Evolutionary conservation across 441 rosid species (phyloP), one percentile per base, ranked within the genome.

Genomic region (Gossypium lobatum): DNA sequence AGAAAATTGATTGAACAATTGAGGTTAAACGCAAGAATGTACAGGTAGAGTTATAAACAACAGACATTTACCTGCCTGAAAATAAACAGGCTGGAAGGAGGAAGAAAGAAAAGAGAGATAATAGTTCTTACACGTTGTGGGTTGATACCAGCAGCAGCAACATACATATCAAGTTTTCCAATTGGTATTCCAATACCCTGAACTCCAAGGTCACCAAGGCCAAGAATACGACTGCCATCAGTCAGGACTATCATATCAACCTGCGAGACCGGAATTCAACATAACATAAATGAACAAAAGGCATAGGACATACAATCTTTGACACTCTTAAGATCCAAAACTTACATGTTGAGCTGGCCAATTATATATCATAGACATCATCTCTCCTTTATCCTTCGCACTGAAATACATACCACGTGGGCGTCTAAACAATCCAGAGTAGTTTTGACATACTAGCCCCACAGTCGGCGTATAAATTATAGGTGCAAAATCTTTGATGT

Each of bases 331-430:
- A 65, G 55, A 78, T 64, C 74, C 21, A 18, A 8, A 17, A 26
- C n/a, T 68, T 83, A 91, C 97, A 91, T 89, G 80, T 0, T 86
- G 82, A 75, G 93, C 84, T 71, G 99, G 99, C 99, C 99, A 95
- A 70, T 95, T 95, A 73, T 95, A 95, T 52, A 95, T 93, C 99
- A 95, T 95, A 45, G 99, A 95, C 98, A 93, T 91, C 98, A 95
- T 93, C 84, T 95, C 98, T 80, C 99, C 99, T 77, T 91, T 95
- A 81, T 95, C 99, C 86, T 89, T 93, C 34, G 96, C 99, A 77
- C 99, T 91, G 83, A 95, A 95, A 84, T 95, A 95, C 98, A 95
- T 95, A 59, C 99, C 99, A 76, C 99, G 93, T 3, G 99, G 99
- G 25, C 99, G 97, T 80, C 99, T 89, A 76, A 89, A 95, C 71